Evolutionary conservation across 2,329 filamentous ascomycete species (phyloP).

Genomic region (Ophiocordyceps camponoti-saundersi): DNA sequence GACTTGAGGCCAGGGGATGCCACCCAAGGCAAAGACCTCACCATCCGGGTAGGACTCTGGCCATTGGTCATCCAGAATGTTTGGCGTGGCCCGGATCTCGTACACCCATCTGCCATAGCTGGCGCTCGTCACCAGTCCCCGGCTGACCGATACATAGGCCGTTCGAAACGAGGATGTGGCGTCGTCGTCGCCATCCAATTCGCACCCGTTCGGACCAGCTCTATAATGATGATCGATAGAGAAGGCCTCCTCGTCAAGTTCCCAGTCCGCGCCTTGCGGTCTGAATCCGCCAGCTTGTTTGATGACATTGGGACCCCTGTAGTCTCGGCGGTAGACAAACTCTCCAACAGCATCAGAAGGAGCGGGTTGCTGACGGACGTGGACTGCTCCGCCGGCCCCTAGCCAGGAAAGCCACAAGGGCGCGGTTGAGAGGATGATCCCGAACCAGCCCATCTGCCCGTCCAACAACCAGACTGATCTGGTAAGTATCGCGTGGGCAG

Average conservation of each 20-base stretch:
- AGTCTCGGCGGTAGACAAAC: conserved; percentile 3
- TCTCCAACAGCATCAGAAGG: not conserved
- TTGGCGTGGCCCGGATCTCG: conserved; percentile 2
- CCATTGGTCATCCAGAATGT: conserved; percentile 1
- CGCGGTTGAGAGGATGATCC: not conserved
- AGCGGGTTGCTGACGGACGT: too few species aligned
- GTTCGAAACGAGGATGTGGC: not conserved
- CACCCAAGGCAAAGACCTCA: conserved; percentile 2
- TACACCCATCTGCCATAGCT: conserved; percentile 2
- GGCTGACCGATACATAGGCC: conserved; percentile 1
- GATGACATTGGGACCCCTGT: conserved; percentile 1
- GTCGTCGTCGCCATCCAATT: not conserved
- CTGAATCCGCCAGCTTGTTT: conserved; percentile 1
- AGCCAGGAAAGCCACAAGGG: not conserved
- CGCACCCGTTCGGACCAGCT: conserved; percentile 1
- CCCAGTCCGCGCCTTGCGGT: conserved; percentile 1
- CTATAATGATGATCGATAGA: not conserved
- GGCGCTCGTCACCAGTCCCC: not conserved
- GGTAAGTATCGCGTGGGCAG: too few species aligned
- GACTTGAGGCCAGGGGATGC: conserved; percentile 2
- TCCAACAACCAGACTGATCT: not conserved
- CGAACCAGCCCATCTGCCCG: not conserved
- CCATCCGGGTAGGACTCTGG: not conserved
- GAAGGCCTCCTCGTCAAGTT: not conserved
- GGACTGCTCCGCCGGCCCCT: not conserved